These are phyloP conservation scores for Backusella sp. DNA, from an alignment of 192 early-diverging fungal genomes.

Conservation along the genomic window DNA sequence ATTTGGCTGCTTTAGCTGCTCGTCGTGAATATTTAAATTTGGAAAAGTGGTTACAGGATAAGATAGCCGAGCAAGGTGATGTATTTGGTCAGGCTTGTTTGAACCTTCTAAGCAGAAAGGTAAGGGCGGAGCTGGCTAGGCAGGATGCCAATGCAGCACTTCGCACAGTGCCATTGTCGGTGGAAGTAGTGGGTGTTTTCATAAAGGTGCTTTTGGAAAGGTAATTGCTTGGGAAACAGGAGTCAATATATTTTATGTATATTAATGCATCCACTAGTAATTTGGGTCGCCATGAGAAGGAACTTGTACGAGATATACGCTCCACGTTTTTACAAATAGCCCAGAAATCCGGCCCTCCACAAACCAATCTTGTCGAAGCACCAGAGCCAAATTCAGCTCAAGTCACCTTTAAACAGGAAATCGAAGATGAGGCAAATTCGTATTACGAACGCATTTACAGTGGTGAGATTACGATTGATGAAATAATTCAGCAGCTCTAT, in stretches of 20 bases:
- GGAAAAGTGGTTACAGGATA: conserved; percentile 84
- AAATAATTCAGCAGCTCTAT: conserved; percentile 83
- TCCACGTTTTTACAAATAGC: conserved; percentile 13
- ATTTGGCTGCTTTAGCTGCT: conserved; percentile 76
- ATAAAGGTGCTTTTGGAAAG: conserved; percentile 60
- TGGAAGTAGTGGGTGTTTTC: conserved; percentile 68
- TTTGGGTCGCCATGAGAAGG: background rate
- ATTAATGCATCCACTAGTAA: background rate
- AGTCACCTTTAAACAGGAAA: conserved; percentile 64
- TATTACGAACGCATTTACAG: conserved; percentile 80
- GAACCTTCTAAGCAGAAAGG: conserved; percentile 71
- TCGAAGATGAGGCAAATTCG: conserved; percentile 72
- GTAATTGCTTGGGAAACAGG: conserved; percentile 19
- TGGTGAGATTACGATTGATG: conserved; percentile 74
- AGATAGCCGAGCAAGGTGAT: conserved; percentile 61
- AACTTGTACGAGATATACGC: conserved; percentile 13
- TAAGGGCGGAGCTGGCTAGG: conserved; percentile 45
- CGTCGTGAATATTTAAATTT: conserved; percentile 77
- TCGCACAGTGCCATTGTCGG: conserved; percentile 52
- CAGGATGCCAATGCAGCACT: conserved; percentile 38
- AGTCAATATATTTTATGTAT: background rate
- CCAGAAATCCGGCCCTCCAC: conserved; percentile 40
- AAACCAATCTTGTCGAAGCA: background rate
- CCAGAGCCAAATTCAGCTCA: background rate
- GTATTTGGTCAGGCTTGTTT: conserved; percentile 69